Evolutionary conservation across 192 early-diverging fungal genomes (phyloP), one percentile per base, ranked within the genome.

Genomic region (Podochytrium sp.): DNA sequence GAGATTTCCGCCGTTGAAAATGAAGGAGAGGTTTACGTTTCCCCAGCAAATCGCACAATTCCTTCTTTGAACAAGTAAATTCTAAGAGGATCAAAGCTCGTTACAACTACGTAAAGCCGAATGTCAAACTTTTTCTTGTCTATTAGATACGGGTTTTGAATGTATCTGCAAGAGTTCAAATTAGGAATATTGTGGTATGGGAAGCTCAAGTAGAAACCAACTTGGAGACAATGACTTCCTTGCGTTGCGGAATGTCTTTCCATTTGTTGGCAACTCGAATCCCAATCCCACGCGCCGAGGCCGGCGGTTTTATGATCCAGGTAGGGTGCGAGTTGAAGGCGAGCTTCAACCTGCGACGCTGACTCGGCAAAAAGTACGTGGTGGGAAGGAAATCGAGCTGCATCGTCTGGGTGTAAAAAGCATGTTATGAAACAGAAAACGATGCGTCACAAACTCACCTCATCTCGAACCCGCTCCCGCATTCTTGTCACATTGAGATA

Each of bases 231-330:
- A 83, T 74, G 1, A 73, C 32, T 18, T 74, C 53, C 60, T 78
- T 76, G 42, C 81, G 78, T 29, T 76, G 55, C 3, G 83, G 83
- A 2, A 83, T 57, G 43, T 78, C 65, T 52, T 62, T 79, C 67
- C 69, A 70, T 38, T 80, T 78, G 39, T 58, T 71, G 25, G 80
- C 70, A 23, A 85, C 61, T 40, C 76, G 50, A 57, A 86, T 83
- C 12, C 84, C 84, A 14, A 75, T 78, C 32, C 84, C 84, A 12
- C 82, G 69, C 6, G 84, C 84, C 3, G 77, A 80, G 25, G 84
- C 84, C 4, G 84, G 84, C 12, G 84, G 84, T 51, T 86, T 86
- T 12, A 86, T 49, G 14, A 86, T 86, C 84, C 84, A 85, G 3
- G 65, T 29, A 0, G 77, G 66, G 29, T 76, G 71, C 0, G 49